Evolutionary conservation across 441 rosid species (phyloP).

Genomic region (Pelargonium australe): DNA sequence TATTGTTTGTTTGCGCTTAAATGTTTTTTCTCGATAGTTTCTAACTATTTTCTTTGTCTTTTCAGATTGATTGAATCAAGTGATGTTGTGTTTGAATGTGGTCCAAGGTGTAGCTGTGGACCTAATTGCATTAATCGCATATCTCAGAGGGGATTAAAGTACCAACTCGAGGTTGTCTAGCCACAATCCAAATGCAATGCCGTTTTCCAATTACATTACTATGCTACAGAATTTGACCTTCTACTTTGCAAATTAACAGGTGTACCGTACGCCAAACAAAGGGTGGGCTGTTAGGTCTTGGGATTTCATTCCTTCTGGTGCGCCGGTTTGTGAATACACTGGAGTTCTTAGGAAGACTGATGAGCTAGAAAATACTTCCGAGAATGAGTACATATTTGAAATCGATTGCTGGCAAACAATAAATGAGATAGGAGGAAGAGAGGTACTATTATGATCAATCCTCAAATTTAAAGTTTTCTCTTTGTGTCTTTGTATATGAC

Average conservation of each 20-base stretch:
- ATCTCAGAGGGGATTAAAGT: constrained; percentile 43
- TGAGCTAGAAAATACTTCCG: constrained; percentile 37
- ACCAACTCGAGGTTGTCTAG: constrained; percentile 41
- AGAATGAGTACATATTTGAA: constrained; percentile 51
- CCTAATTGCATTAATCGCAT: constrained; percentile 47
- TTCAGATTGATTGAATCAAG: constrained; percentile 45
- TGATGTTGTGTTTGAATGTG: constrained; percentile 60
- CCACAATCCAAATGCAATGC: constrained; percentile 1
- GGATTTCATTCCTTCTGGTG: constrained; percentile 58
- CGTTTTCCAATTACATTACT: neutral
- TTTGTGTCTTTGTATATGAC: too few relatives aligned
- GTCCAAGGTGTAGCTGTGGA: constrained; percentile 57
- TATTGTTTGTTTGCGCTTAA: constrained; percentile 1
- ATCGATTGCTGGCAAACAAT: constrained; percentile 61
- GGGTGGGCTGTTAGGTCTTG: constrained; percentile 62
- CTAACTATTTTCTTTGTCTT: constrained; percentile 4
- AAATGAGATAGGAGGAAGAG: constrained; percentile 45
- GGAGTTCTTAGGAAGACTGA: constrained; percentile 40
- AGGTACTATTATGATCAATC: constrained; percentile 26
- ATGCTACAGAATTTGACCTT: constrained; percentile 1
- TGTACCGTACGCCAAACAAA: constrained; percentile 40
- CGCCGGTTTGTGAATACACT: constrained; percentile 46
- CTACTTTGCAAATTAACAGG: constrained; percentile 25
- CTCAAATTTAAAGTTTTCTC: too few relatives aligned
- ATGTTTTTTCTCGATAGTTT: neutral